A percentile compares a stretch with the other conserved stretches of the same genome.
Conservation (phyloP, 2,329 filamentous ascomycete genomes). For the Neurospora crassa region DNA sequence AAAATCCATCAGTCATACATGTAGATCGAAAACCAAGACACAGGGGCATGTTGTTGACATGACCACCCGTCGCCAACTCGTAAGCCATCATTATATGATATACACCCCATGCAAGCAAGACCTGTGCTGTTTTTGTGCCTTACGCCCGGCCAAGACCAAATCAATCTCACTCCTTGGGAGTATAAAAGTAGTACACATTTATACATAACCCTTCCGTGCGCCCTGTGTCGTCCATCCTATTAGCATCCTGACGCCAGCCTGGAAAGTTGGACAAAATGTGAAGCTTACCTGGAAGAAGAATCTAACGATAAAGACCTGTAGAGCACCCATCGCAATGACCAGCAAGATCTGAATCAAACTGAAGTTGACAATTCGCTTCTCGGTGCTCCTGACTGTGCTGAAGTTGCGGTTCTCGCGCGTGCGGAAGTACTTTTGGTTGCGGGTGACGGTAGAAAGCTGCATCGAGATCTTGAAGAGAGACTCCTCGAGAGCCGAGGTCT, state of each 20-base stretch:
- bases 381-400: conserved; percentile 92
- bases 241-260: conserved; percentile 6
- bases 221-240: conserved; percentile 32
- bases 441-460: conserved; percentile 84
- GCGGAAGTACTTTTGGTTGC: conserved; percentile 99
- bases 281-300: conserved; percentile 88
- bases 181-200: conserved; percentile 21
- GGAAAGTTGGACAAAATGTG: not conserved
- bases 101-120: conserved; percentile 11
- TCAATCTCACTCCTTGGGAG: not conserved
- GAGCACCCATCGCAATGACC: conserved; percentile 87
- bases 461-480: conserved; percentile 91
- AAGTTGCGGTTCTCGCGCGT: conserved; percentile 98
- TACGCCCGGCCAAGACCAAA: conserved; percentile 13
- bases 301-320: conserved; percentile 94
- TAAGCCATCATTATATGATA: conserved; percentile 16
- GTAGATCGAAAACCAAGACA: conserved; percentile 3
- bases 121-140: conserved; percentile 11
- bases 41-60: not conserved
- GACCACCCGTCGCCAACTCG: conserved; percentile 7
- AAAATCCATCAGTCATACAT: conserved; percentile 1
- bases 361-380: conserved; percentile 94
- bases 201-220: conserved; percentile 61
- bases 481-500: conserved; percentile 82
- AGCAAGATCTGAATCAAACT: conserved; percentile 85